Evolutionary conservation across 2,329 filamentous ascomycete species (phyloP).

Genomic region (Sphaerulina musiva): DNA sequence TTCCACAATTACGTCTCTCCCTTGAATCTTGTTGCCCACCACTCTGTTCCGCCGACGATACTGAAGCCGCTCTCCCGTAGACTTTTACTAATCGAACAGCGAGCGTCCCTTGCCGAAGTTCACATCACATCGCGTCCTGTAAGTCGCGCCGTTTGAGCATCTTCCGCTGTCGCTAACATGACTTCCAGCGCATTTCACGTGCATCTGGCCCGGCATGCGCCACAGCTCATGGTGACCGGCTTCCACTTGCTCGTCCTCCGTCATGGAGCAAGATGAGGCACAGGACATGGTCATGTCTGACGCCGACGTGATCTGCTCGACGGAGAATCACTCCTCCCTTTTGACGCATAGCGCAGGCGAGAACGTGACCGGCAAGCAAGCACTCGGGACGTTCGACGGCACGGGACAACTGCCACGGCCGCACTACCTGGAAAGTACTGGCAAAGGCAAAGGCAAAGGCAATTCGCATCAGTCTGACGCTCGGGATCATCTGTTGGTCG

Average conservation of each 20-base stretch:
- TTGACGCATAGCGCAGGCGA: slow-evolving; percentile 11
- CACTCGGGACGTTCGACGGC: slow-evolving; percentile 6
- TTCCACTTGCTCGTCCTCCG: neutral
- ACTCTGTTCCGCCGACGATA: too few species aligned
- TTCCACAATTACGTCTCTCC: too few species aligned
- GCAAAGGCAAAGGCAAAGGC: slow-evolving; percentile 20
- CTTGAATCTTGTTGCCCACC: too few species aligned
- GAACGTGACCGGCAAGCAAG: slow-evolving; percentile 4
- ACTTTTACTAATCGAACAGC: too few species aligned
- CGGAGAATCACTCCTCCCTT: slow-evolving; percentile 12
- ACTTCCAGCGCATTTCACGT: too few species aligned
- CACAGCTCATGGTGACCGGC: too few species aligned
- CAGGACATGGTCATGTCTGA: slow-evolving; percentile 28
- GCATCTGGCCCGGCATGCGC: too few species aligned
- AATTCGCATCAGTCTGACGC: slow-evolving; percentile 14
- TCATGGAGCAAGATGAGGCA: slow-evolving; percentile 13
- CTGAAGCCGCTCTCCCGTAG: too few species aligned
- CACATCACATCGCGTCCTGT: neutral
- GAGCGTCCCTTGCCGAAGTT: too few species aligned
- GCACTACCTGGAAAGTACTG: slow-evolving; percentile 13
- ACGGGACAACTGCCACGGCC: slow-evolving; percentile 4
- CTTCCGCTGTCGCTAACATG: neutral
- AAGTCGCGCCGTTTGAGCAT: neutral
- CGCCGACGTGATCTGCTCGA: slow-evolving; percentile 20
- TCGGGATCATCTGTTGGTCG: slow-evolving; percentile 18